A percentile compares a stretch with the other conserved stretches of the same genome.
Conservation (phyloP, 139 green algal genomes). For the Asterochloris erici region DNA sequence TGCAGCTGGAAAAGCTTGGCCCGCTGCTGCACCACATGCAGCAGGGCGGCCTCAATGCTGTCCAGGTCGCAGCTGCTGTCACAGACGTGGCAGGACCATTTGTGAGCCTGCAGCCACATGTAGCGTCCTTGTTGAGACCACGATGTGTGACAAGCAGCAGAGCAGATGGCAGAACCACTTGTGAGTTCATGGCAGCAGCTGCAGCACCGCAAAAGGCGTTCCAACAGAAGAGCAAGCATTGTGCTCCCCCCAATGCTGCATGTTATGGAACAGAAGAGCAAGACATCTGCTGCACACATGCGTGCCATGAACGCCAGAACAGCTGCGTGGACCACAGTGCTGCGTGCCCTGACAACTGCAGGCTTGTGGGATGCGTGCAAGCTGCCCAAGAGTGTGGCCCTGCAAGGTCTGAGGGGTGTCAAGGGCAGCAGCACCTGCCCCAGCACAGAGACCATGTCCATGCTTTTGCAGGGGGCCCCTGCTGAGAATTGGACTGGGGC, state of each 20-base stretch:
- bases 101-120: slow-evolving; percentile 11
- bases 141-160: not conserved
- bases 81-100: slow-evolving; percentile 56
- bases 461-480: not conserved
- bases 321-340: not conserved
- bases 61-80: slow-evolving; percentile 52
- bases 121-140: not conserved
- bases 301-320: no score
- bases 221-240: not conserved
- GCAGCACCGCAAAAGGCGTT: not conserved
- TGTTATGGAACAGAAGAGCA: not conserved
- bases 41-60: slow-evolving; percentile 63
- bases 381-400: not conserved
- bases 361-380: not conserved
- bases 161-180: no score
- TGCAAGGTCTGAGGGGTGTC: not conserved
- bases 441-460: not conserved
- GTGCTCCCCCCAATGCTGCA: not conserved
- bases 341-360: not conserved
- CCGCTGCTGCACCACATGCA: slow-evolving; percentile 45
- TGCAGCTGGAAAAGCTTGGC: slow-evolving; percentile 76
- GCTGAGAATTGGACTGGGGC: not conserved
- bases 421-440: not conserved
- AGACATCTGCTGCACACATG: not conserved
- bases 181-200: no score